Conservation (phyloP, 2,329 filamentous ascomycete species). For the Fusarium xylarioides region DNA sequence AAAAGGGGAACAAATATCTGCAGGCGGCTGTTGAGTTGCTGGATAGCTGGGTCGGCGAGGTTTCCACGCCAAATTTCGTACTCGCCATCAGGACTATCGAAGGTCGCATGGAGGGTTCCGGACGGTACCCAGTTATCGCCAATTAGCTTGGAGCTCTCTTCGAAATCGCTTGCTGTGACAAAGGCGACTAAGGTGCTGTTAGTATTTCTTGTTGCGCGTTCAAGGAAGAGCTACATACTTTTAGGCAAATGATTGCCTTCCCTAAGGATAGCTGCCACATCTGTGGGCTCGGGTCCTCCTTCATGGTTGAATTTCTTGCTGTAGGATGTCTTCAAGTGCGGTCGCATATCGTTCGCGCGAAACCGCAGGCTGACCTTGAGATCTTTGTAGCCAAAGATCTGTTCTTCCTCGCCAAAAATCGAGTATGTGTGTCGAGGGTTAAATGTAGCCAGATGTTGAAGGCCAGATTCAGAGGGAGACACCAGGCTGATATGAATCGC, state of each 20-base stretch:
- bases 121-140: slow-evolving; percentile 72
- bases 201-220: slow-evolving; percentile 1
- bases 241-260: slow-evolving; percentile 73
- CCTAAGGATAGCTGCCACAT: slow-evolving; percentile 72
- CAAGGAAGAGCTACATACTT: slow-evolving; percentile 56
- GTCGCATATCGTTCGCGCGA: slow-evolving; percentile 77
- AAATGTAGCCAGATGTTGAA: slow-evolving; percentile 73
- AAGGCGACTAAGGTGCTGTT: slow-evolving; percentile 67
- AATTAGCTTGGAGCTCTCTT: slow-evolving; percentile 61
- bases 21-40: slow-evolving; percentile 78
- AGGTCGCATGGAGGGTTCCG: slow-evolving; percentile 73
- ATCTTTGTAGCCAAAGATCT: slow-evolving; percentile 88
- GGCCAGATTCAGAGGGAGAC: slow-evolving; percentile 56
- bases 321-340: slow-evolving; percentile 76
- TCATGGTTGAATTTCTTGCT: slow-evolving; percentile 75
- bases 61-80: slow-evolving; percentile 89
- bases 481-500: slow-evolving; percentile 70
- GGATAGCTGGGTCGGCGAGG: slow-evolving; percentile 74
- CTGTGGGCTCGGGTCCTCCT: slow-evolving; percentile 73
- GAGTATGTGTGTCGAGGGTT: slow-evolving; percentile 89
- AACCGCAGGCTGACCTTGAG: slow-evolving; percentile 78
- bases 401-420: slow-evolving; percentile 92
- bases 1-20: slow-evolving; percentile 87
- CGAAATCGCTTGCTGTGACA: slow-evolving; percentile 68
- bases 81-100: slow-evolving; percentile 67